A percentile compares a stretch with the other conserved stretches of the same genome.
Evolutionary conservation across 179 eudicot genomes (phyloP).

Genomic region (Drosera spatulata): DNA sequence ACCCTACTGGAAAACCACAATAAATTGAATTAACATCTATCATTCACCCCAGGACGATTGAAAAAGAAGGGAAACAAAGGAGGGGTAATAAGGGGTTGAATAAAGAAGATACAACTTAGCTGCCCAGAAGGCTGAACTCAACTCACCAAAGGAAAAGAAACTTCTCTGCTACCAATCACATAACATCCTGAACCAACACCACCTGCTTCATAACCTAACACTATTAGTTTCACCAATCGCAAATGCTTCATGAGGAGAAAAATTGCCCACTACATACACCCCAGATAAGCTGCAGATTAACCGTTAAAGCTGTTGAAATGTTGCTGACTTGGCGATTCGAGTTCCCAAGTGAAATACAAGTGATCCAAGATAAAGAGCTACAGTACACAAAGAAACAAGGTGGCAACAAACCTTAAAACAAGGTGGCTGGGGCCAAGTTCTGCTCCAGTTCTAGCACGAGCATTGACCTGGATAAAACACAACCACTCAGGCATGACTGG

Average conservation of each 20-base stretch:
- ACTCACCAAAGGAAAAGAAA: too few relatives aligned
- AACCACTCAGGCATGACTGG: constrained; percentile 89
- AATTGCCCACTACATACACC: constrained; percentile 89
- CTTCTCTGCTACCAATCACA: too few relatives aligned
- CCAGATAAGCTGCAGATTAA: constrained; percentile 62
- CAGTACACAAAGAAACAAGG: too few relatives aligned
- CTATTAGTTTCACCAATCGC: constrained; percentile 97
- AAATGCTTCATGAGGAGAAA: constrained; percentile 99
- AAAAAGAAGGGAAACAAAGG: too few relatives aligned
- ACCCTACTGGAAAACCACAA: too few relatives aligned
- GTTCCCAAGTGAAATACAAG: too few relatives aligned
- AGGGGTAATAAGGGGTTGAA: too few relatives aligned
- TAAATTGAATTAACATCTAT: too few relatives aligned
- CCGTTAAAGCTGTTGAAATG: background rate
- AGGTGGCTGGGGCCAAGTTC: constrained; percentile 65
- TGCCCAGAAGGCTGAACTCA: too few relatives aligned
- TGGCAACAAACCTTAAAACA: constrained; percentile 48
- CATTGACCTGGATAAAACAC: constrained; percentile 71
- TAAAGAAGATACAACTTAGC: too few relatives aligned
- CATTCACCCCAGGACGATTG: too few relatives aligned
- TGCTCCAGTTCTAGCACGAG: constrained; percentile 83
- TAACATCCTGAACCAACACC: constrained; percentile 72
- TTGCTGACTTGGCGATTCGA: background rate
- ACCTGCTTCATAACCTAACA: constrained; percentile 98
- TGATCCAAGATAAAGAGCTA: background rate